Percentiles rank a stretch among this genome's conserved stretches.
phyloP scores from a whole-genome alignment of 768 basidiomycete species.

The Naganishia randhawae region DNA sequence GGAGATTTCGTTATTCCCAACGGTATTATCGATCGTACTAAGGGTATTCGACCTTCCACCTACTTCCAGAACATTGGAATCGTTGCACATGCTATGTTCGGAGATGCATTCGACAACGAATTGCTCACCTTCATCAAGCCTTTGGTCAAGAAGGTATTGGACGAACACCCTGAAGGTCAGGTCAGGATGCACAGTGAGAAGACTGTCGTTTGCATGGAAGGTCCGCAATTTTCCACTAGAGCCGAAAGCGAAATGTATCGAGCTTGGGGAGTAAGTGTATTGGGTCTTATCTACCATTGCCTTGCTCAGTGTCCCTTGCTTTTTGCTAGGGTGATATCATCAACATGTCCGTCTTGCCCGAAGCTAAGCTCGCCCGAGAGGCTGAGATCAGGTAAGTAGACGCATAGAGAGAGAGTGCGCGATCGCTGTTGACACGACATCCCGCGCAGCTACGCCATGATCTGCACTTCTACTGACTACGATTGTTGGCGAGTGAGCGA shows the following conservation, averaged over 20 bases:
- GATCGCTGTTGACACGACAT: neutral
- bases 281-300: neutral
- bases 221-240: constrained; percentile 85
- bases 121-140: constrained; percentile 45
- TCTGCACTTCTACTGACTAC: constrained; percentile 79
- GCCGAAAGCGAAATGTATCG: constrained; percentile 78
- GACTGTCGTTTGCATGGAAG: constrained; percentile 90
- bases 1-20: constrained; percentile 82
- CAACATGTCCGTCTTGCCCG: constrained; percentile 92
- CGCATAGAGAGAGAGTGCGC: neutral
- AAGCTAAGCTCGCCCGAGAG: constrained; percentile 94
- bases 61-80: constrained; percentile 79
- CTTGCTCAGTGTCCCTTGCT: neutral
- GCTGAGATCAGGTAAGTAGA: constrained; percentile 76
- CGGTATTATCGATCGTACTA: constrained; percentile 95
- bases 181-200: constrained; percentile 74
- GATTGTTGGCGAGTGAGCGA: constrained; percentile 85
- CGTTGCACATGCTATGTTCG: constrained; percentile 90
- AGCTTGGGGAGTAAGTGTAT: constrained; percentile 24
- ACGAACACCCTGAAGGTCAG: constrained; percentile 56
- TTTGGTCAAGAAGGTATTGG: constrained; percentile 62
- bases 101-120: constrained; percentile 73
- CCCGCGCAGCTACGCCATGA: constrained; percentile 72
- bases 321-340: constrained; percentile 45
- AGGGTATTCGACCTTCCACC: constrained; percentile 79